Percentiles rank a stretch among this genome's conserved stretches.
Evolutionary conservation across 495 filamentous ascomycete species (phyloP).

Genomic region (Hyphodiscus hymeniophilus): DNA sequence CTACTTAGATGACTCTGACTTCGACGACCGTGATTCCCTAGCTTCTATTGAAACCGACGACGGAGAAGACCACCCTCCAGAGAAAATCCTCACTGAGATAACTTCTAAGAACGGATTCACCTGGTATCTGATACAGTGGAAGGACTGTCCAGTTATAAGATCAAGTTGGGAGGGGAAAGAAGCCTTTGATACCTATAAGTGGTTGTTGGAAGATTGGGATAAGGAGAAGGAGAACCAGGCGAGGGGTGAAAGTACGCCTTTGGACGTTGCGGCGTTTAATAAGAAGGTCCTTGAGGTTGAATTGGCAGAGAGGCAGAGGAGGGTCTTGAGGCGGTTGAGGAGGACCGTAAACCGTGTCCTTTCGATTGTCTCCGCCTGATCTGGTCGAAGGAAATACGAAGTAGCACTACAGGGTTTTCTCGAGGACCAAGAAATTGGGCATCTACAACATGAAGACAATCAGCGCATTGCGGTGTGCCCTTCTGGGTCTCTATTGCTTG

Average conservation of each 20-base stretch:
- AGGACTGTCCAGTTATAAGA: constrained; percentile 22
- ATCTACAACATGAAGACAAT: too few relatives aligned
- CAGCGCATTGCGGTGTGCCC: not conserved
- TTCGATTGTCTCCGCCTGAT: constrained; percentile 17
- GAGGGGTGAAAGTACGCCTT: constrained; percentile 12
- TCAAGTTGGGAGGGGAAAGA: constrained; percentile 18
- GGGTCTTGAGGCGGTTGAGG: constrained; percentile 16
- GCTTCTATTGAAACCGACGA: constrained; percentile 20
- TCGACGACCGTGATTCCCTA: constrained; percentile 20
- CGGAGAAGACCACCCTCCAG: constrained; percentile 17
- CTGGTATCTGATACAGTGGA: constrained; percentile 26
- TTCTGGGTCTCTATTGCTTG: constrained; percentile 11
- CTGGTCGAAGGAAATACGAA: too few relatives aligned
- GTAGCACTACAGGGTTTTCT: too few relatives aligned
- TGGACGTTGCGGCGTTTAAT: constrained; percentile 17
- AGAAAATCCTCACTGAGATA: constrained; percentile 20
- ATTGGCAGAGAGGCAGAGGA: constrained; percentile 10
- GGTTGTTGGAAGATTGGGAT: constrained; percentile 16
- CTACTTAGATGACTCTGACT: constrained; percentile 3
- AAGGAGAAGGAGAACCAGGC: constrained; percentile 16
- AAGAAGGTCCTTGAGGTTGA: constrained; percentile 13
- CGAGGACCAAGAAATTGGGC: too few relatives aligned
- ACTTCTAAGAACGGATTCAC: constrained; percentile 1
- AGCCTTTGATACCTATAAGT: constrained; percentile 5
- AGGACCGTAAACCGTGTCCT: constrained; percentile 14